Evolutionary conservation across 768 basidiomycete genomes (phyloP).

Genomic region (Dendrothele bispora): DNA sequence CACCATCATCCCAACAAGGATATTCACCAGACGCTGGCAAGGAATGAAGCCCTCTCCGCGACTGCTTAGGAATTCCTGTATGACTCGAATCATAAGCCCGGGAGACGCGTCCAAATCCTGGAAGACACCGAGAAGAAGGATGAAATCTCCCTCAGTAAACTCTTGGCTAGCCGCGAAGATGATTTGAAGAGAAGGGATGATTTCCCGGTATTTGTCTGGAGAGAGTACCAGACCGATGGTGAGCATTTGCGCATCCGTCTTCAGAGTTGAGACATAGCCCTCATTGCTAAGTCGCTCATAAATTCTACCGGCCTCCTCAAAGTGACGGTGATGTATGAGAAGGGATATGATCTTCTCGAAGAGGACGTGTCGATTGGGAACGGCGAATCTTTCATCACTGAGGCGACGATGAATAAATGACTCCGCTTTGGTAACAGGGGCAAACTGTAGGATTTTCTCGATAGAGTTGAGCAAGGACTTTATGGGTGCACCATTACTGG

Average conservation of each 20-base stretch:
- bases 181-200: background rate
- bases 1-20: background rate
- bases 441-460: background rate
- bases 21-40: background rate
- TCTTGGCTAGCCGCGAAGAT: background rate
- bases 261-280: background rate
- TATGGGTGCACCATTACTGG: too few species aligned
- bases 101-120: background rate
- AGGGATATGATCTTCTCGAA: background rate
- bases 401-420: background rate
- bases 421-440: background rate
- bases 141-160: background rate
- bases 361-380: background rate
- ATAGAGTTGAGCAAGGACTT: background rate
- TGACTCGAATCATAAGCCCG: background rate
- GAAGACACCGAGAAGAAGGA: background rate
- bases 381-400: background rate
- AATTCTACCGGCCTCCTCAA: background rate
- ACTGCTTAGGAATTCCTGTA: background rate
- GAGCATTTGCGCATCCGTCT: background rate
- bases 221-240: background rate
- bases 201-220: background rate
- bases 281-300: background rate
- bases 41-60: background rate
- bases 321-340: background rate